A percentile compares a stretch with the other conserved stretches of the same genome.
phyloP scores from a whole-genome alignment of 805 yeast species.

The Barnettozyma salicaria region DNA sequence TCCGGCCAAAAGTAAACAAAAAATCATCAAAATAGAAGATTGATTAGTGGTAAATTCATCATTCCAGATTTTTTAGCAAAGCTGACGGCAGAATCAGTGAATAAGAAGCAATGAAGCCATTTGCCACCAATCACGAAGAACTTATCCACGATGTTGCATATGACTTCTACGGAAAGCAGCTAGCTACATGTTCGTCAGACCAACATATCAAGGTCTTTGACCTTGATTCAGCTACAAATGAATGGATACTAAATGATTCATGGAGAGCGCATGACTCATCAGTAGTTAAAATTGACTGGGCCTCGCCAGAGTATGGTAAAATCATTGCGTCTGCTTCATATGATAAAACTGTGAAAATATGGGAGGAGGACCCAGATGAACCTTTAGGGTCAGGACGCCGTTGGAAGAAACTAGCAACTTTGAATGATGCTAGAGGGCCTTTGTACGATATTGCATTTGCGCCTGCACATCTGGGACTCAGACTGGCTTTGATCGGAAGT shows the following conservation, averaged over 20 bases:
- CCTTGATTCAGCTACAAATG: conserved; percentile 53
- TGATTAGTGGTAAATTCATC: no score
- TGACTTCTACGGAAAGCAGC: conserved; percentile 86
- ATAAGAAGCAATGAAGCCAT: conserved; percentile 69
- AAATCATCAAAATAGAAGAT: no score
- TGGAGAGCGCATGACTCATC: conserved; percentile 96
- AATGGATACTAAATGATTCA: conserved; percentile 80
- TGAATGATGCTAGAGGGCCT: conserved; percentile 86
- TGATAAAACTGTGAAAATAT: conserved; percentile 81
- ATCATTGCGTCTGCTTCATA: conserved; percentile 82
- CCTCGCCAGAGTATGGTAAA: conserved; percentile 90
- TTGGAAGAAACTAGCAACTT: conserved; percentile 70
- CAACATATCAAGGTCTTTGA: conserved; percentile 90
- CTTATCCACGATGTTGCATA: conserved; percentile 84
- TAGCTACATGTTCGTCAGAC: conserved; percentile 94
- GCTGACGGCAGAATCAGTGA: no score
- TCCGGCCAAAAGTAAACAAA: no score
- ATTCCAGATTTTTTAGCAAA: no score
- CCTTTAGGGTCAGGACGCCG: conserved; percentile 72
- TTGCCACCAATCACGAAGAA: conserved; percentile 89
- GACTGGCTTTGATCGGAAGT: conserved; percentile 80
- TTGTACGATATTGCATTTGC: conserved; percentile 87
- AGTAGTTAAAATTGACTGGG: conserved; percentile 81
- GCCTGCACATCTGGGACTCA: conserved; percentile 75
- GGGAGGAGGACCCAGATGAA: conserved; percentile 87